Evolutionary conservation across 371 early-diverging fungal genomes (phyloP), one percentile per base, ranked within the genome.

Genomic region (Mortierella sp.): DNA sequence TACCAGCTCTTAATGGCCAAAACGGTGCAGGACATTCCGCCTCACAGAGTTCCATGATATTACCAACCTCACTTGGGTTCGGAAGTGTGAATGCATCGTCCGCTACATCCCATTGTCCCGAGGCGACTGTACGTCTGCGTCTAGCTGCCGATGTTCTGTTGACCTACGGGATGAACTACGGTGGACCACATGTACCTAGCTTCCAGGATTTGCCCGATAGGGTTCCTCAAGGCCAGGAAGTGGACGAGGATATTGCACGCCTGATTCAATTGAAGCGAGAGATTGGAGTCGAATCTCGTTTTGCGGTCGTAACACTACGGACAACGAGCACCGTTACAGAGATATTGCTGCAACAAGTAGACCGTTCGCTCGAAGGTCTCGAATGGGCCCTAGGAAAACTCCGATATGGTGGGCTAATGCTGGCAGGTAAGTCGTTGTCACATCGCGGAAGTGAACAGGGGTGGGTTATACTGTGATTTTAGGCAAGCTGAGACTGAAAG

Each of bases 341-440:
- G 46, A 58, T 70, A 26, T 51, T 76, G 27, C 47, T 76, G 19
- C 62, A 57, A 14, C 70, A 70, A 18, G 67, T 76, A 9, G 78
- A 76, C 30, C 58, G 56, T 41, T 61, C 78, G 18, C 51, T 76
- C 13, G 78, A 76, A 2, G 62, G 70, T 21, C 57, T 76, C 27
- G 78, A 76, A 19, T 76, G 78, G 78, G 66, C 70, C 9, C 27
- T 76, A 13, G 38, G 58, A 39, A 76, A 70, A 57, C 70, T 76
- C 71, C 61, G 66, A 70, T 76, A 58, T 34, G 69, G 78, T 48
- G 78, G 63, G 31, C 30, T 76, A 41, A 41, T 21, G 47, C 58
- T 54, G 26, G 23, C 58, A 59, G 61, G 64, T 60, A 73, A 64
- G 74, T 34, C 39, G 39, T 26, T 57, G n/a, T 55, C 2, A 21